Conservation (phyloP, 805 yeast species). For the Yarrowia hollandica region DNA sequence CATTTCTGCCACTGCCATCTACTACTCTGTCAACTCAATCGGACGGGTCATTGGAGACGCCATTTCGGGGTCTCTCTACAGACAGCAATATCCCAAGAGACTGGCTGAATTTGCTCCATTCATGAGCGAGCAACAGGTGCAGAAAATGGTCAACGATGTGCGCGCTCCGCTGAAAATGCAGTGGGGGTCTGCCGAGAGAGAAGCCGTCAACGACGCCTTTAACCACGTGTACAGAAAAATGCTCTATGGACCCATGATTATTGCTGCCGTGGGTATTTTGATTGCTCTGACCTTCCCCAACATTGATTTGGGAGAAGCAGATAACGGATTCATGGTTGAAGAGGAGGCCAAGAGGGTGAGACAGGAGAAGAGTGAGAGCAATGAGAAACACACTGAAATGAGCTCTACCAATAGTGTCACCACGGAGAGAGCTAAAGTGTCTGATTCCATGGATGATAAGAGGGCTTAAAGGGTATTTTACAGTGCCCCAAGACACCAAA, state of each 20-base stretch:
- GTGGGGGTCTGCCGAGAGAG: slow-evolving; percentile 26
- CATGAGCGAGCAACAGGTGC: not conserved
- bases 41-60: slow-evolving; percentile 68
- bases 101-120: slow-evolving; percentile 11
- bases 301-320: slow-evolving; percentile 14
- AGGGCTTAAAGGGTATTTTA: no score
- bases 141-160: slow-evolving; percentile 4
- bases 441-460: no score
- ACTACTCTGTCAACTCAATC: slow-evolving; percentile 57
- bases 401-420: no score
- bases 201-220: slow-evolving; percentile 21
- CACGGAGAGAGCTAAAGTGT: no score
- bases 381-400: no score
- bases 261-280: slow-evolving; percentile 16
- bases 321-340: slow-evolving; percentile 11
- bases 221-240: slow-evolving; percentile 29
- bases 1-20: slow-evolving; percentile 61
- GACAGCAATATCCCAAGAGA: slow-evolving; percentile 54
- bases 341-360: not conserved
- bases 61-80: slow-evolving; percentile 72
- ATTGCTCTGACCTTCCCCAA: slow-evolving; percentile 21
- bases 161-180: not conserved
- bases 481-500: no score
- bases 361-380: not conserved
- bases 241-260: slow-evolving; percentile 24